Base-by-base conservation (phyloP, 768 basidiomycete genomes). In the Xanthoconium purpureum region DNA sequence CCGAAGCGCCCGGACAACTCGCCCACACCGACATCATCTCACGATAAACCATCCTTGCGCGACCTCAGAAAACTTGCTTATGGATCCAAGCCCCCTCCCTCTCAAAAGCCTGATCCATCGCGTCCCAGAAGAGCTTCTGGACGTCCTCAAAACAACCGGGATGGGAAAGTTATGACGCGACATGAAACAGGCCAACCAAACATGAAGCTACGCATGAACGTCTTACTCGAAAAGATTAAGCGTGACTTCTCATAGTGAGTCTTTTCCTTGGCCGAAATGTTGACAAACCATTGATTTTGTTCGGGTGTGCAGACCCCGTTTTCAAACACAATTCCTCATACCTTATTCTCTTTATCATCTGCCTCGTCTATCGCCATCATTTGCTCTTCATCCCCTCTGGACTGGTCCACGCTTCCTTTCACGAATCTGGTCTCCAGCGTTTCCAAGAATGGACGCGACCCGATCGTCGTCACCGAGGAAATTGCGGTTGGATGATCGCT, bases 141-240 rank as follows among this genome's bases (percentile, higher is more conserved):
- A 36, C 52, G 56, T 56, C 33, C 44, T 55, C 63, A 52, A 63
- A 52, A 52, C 47, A 65, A 56, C 55, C 50, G 57, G 33, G 50
- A 55, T 71, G 68, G 60, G 74, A 77, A 40, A 63, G 66, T 56
- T 60, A 70, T 56, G 24, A 35, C 17, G 20, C 58, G 64, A n/a
- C 61, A 60, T 13, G 70, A 67, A 13, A 62, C 70, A 30, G 75
- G 81, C 5, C 83, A 85, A 63, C 84, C 84, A n/a, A 78, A 83
- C 66, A 94, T 96, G 93, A 89, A 87, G 65, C 72, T 89, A 47
- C 85, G 92, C 48, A 95, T 96, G 91, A 83, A 84, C 58, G 85
- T 82, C 30, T 79, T 96, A 79, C 79, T 96, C 55, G 90, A 92
- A 70, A 87, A 88, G 73, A 94, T 96, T 61, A 88, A 90, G 70